Conservation (phyloP, 2,329 filamentous ascomycete species). For the Cladosporium sp. region DNA sequence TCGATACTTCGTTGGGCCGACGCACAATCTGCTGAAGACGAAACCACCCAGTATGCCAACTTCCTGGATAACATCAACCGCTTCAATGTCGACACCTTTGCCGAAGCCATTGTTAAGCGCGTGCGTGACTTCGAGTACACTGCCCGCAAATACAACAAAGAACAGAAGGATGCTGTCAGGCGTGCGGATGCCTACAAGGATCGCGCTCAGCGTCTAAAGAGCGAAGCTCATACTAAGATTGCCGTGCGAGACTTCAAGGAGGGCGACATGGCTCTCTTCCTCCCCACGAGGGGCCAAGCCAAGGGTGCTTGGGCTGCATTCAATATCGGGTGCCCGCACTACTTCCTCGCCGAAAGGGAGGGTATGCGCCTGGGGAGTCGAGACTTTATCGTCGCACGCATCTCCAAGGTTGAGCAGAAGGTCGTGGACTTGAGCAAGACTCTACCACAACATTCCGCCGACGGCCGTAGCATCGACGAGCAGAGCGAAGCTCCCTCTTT, state of each 20-base stretch:
- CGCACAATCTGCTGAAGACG: constrained; percentile 62
- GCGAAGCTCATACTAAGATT: constrained; percentile 92
- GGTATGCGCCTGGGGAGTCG: constrained; percentile 77
- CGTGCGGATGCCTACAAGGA: constrained; percentile 66
- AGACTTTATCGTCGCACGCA: constrained; percentile 96
- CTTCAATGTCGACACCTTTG: constrained; percentile 82
- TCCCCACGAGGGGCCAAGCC: constrained; percentile 91
- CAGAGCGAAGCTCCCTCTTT: constrained; percentile 57
- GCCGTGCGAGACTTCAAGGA: constrained; percentile 95
- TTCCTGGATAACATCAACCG: constrained; percentile 72
- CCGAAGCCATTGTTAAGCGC: constrained; percentile 81
- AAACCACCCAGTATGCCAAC: constrained; percentile 70
- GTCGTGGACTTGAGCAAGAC: constrained; percentile 89
- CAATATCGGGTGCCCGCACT: constrained; percentile 95
- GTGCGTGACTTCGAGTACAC: constrained; percentile 92
- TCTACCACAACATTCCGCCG: constrained; percentile 25
- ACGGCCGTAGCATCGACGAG: constrained; percentile 48
- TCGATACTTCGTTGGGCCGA: constrained; percentile 82
- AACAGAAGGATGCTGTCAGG: constrained; percentile 62
- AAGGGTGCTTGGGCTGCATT: constrained; percentile 97
- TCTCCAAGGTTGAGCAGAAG: constrained; percentile 85
- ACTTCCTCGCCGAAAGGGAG: constrained; percentile 92
- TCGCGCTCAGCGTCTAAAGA: constrained; percentile 75
- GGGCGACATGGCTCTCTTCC: constrained; percentile 88
- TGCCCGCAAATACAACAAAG: constrained; percentile 89